Conservation (phyloP, 495 filamentous ascomycete species). For the Trypethelium eluteriae region DNA sequence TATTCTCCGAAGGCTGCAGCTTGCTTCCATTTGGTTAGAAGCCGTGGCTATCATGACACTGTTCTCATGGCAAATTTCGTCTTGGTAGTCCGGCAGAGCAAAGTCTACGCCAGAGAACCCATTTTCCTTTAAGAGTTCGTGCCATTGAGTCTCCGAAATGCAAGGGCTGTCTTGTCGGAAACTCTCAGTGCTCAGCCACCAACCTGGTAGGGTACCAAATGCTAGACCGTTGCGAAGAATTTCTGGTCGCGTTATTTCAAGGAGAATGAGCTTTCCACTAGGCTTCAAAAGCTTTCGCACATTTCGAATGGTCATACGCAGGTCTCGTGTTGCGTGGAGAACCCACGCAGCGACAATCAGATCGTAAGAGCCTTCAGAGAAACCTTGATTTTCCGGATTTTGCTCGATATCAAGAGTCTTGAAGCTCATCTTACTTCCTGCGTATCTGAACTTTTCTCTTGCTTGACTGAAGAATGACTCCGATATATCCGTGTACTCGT, state of each 20-base stretch:
- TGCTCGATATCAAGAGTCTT: constrained; percentile 22
- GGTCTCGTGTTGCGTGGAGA: constrained; percentile 18
- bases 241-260: constrained; percentile 14
- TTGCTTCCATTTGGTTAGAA: background rate
- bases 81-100: constrained; percentile 12
- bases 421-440: constrained; percentile 14
- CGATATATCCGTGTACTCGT: constrained; percentile 24
- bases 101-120: constrained; percentile 28
- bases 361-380: constrained; percentile 20
- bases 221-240: background rate
- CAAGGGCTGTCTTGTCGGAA: background rate
- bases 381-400: constrained; percentile 22
- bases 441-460: constrained; percentile 13
- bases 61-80: background rate
- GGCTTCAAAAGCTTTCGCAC: constrained; percentile 21
- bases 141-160: constrained; percentile 19
- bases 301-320: constrained; percentile 16
- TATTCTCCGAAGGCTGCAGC: background rate
- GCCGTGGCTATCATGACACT: constrained; percentile 21
- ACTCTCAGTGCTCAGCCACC: constrained; percentile 9
- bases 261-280: constrained; percentile 20
- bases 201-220: constrained; percentile 13
- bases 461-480: constrained; percentile 19
- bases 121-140: constrained; percentile 19
- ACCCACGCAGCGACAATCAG: constrained; percentile 22